Percentiles rank a stretch among this genome's conserved stretches.
These are phyloP conservation scores for Eucalyptus tenuipes DNA, from an alignment of 345 rosid species.

Conservation along the genomic window DNA sequence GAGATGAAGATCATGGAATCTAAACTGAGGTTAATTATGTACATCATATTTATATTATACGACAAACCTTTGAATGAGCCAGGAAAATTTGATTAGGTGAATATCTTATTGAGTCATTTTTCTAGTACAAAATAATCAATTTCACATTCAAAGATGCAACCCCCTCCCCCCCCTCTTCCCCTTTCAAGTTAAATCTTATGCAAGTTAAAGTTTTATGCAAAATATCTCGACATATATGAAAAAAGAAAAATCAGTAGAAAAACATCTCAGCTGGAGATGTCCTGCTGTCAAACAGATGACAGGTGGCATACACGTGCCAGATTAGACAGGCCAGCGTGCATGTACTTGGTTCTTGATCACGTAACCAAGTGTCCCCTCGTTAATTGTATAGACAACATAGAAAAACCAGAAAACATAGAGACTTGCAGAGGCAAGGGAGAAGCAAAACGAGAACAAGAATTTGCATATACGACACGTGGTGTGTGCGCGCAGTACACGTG, in stretches of 20 bases:
- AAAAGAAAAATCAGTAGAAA: background rate
- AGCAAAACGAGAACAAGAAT: background rate
- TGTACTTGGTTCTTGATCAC: background rate
- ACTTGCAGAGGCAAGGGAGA: background rate
- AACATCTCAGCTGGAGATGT: background rate
- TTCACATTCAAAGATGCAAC: background rate
- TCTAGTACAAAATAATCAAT: background rate
- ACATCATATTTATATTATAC: background rate
- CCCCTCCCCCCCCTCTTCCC: rapidly evolving
- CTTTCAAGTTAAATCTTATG: background rate
- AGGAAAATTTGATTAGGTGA: background rate
- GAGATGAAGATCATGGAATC: background rate
- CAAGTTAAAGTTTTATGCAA: background rate
- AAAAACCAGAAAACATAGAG: background rate
- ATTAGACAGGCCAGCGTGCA: background rate
- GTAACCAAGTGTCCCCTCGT: background rate
- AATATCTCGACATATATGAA: background rate
- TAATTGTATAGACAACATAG: background rate
- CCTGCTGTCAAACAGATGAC: background rate
- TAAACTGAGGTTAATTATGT: background rate
- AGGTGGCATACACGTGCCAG: background rate
- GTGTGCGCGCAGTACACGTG: background rate
- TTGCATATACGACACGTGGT: background rate
- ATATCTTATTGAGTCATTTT: background rate
- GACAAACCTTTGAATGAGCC: background rate